A percentile compares a stretch with the other conserved stretches of the same genome.
Conservation (phyloP, 2,329 filamentous ascomycete species). For the Cladorrhinum sp. region DNA sequence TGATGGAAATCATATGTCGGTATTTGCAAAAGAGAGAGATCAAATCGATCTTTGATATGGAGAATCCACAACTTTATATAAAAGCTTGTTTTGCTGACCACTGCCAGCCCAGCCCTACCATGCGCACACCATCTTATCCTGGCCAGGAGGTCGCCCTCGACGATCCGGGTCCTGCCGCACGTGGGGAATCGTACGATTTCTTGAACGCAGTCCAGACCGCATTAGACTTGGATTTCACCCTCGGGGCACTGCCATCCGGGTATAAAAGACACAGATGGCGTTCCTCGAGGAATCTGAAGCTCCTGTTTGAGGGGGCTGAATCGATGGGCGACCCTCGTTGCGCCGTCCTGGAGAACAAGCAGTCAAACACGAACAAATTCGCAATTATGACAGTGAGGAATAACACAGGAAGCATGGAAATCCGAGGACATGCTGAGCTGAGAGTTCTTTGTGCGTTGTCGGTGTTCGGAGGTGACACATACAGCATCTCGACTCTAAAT, state of each 20-base stretch:
- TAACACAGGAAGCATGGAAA: not conserved
- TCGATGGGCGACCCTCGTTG: not conserved
- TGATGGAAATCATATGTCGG: not conserved
- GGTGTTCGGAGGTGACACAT: too few species aligned
- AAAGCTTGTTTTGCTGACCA: constrained; percentile 13
- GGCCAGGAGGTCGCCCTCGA: constrained; percentile 18
- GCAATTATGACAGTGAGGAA: not conserved
- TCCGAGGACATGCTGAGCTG: too few species aligned
- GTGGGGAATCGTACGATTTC: constrained; percentile 27
- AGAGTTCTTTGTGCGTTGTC: too few species aligned
- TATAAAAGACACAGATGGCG: not conserved
- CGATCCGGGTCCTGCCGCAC: constrained; percentile 25
- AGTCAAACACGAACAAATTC: not conserved
- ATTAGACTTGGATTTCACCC: not conserved
- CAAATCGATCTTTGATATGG: constrained; percentile 2
- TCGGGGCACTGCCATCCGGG: not conserved
- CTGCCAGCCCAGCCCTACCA: constrained; percentile 5
- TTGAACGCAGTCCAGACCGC: constrained; percentile 13
- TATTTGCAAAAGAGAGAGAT: not conserved
- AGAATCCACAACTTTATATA: constrained; percentile 4
- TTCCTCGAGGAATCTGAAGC: not conserved
- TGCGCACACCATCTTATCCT: constrained; percentile 20
- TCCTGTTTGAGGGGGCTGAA: not conserved
- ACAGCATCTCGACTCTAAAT: too few species aligned
- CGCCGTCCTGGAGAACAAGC: not conserved